A percentile compares a stretch with the other conserved stretches of the same genome.
Evolutionary conservation across 768 basidiomycete genomes (phyloP).

Genomic region (Amanita subjunquillea): DNA sequence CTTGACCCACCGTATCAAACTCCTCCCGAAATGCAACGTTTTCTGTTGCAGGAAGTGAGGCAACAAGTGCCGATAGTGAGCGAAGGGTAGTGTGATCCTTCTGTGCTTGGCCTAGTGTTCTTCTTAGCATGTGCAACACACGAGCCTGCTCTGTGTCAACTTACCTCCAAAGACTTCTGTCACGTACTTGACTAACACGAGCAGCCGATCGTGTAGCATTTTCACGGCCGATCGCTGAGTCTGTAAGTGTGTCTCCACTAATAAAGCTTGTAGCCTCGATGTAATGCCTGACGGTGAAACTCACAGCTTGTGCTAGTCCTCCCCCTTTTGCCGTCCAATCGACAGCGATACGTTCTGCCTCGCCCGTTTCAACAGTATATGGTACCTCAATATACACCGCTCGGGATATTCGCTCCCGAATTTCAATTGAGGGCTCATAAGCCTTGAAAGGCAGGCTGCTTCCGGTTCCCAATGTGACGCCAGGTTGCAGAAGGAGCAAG

Average conservation of each 20-base stretch:
- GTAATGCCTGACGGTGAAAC: conserved; percentile 17
- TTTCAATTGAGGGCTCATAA: conserved; percentile 88
- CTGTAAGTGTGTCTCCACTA: conserved; percentile 86
- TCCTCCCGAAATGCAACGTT: conserved; percentile 78
- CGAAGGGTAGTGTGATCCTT: conserved; percentile 78
- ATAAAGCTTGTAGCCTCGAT: not conserved
- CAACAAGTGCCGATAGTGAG: conserved; percentile 75
- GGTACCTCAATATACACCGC: conserved; percentile 77
- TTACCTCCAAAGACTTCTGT: conserved; percentile 63
- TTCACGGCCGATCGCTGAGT: conserved; percentile 92
- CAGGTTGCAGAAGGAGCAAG: conserved; percentile 66
- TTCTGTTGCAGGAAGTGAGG: conserved; percentile 82
- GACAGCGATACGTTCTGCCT: conserved; percentile 97
- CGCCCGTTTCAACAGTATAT: conserved; percentile 91
- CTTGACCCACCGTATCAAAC: conserved; percentile 64
- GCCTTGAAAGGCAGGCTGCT: conserved; percentile 76
- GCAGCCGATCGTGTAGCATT: conserved; percentile 90
- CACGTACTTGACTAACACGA: conserved; percentile 82
- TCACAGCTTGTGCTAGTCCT: conserved; percentile 72
- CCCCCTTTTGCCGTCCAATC: conserved; percentile 90
- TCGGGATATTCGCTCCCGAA: conserved; percentile 66
- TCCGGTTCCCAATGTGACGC: conserved; percentile 29
- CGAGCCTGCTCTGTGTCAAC: conserved; percentile 1
- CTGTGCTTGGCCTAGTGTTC: conserved; percentile 47
- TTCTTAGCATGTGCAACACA: conserved; percentile 2